Base-by-base conservation (phyloP, 176 grass and related monocot genomes). In the Rhynchospora tenuis region DNA sequence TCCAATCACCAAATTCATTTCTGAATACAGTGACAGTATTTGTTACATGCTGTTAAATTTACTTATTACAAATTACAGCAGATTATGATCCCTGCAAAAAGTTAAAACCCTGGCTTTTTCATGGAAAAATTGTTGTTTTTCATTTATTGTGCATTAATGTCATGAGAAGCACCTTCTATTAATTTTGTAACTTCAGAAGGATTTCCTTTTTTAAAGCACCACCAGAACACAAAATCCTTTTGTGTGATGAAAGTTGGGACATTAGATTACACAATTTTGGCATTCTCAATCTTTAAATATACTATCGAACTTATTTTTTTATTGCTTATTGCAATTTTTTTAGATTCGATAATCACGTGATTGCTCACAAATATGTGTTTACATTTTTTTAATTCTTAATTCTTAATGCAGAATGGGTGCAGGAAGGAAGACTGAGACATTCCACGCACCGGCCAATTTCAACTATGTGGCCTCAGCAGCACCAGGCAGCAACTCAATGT, bases 341-440 rank as follows among this genome's bases (percentile, higher is more conserved):
- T 16, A 43, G 17, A 24, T 77, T 55, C 27, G 17, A 56, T 56
- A 61, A 45, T 38, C 29, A 80, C 13, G 28, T 45, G 31, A 59
- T 57, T 6, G 58, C 27, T 80, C 48, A 45, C 23, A 43, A 59
- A 38, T 66, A 82, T 17, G 33, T 38, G 33, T 38, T 38, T 38
- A 38, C 5, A 38, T 38, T 38, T 38, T 38, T 2, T 38, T n/a
- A n/a, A n/a, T 51, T 64, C 59, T 82, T 66, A 66, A 64, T 48
- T 82, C 12, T 82, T 62, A 85, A 26, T 72, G 28, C 75, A 91
- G 62, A 42, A 86, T 88, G 87, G 92, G 83, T 83, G 64, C 80
- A 73, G 80, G 86, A 75, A 83, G 73, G 67, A 85, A 87, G 62
- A 66, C 59, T 17, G 12, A 82, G 57, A 82, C 72, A 28, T 51